Evolutionary conservation across 2,329 filamentous ascomycete species (phyloP).

Genomic region (Sporothrix humicola): DNA sequence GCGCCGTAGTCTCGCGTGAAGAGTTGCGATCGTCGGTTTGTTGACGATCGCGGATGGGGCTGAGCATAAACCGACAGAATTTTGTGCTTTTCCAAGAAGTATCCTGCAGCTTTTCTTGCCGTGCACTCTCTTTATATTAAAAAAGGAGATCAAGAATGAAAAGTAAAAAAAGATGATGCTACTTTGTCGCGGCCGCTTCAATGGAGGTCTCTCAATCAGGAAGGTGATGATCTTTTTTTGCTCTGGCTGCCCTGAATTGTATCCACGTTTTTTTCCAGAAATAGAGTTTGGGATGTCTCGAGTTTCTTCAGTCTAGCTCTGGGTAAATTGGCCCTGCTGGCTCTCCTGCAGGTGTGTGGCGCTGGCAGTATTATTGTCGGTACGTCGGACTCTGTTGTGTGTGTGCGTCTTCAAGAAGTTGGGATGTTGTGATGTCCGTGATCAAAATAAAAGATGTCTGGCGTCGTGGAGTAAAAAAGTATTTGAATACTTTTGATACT

Average conservation of each 20-base stretch:
- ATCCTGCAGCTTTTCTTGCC: not conserved
- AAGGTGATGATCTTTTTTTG: slow-evolving; percentile 16
- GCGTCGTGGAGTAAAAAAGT: not conserved
- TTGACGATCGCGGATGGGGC: not conserved
- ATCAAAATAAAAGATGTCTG: not conserved
- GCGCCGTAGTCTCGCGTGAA: not conserved
- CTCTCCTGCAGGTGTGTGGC: not conserved
- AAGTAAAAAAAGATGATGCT: not conserved
- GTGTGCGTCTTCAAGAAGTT: not conserved
- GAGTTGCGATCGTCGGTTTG: slow-evolving; percentile 17
- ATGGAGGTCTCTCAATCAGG: slow-evolving; percentile 7
- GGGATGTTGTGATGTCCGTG: not conserved
- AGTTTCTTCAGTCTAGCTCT: not conserved
- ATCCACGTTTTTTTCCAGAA: slow-evolving; percentile 11
- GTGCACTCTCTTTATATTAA: not conserved
- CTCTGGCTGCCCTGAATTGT: not conserved
- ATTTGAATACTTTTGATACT: not conserved
- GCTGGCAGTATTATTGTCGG: not conserved
- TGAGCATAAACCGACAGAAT: slow-evolving; percentile 3
- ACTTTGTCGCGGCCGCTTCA: slow-evolving; percentile 10
- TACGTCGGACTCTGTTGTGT: no score
- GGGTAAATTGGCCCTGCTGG: not conserved
- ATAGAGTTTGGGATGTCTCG: not conserved
- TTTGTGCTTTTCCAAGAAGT: slow-evolving; percentile 3
- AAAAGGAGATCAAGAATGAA: no score